Conservation (phyloP, 106 monocot species). For the Dendrobium officinale region DNA sequence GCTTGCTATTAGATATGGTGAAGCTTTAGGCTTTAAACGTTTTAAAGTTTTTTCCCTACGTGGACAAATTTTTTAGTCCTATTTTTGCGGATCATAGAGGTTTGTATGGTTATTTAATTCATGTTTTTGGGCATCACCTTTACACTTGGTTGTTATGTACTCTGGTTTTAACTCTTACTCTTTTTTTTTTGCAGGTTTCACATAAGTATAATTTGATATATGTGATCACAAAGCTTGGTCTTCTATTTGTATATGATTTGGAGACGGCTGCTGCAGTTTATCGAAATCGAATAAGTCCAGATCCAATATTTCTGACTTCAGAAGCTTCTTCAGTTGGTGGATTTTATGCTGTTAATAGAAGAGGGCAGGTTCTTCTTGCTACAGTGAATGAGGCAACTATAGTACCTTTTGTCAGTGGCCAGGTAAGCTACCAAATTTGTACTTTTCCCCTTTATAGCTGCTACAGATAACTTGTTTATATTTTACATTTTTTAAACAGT, state of each 20-base stretch:
- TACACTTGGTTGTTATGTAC: neutral
- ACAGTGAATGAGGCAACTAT: slow-evolving; percentile 97
- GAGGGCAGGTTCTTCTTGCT: slow-evolving; percentile 90
- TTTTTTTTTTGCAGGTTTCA: slow-evolving; percentile 58
- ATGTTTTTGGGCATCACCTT: neutral
- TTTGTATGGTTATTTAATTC: neutral
- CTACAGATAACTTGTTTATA: neutral
- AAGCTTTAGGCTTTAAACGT: no score
- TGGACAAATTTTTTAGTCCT: no score
- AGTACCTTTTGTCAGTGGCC: slow-evolving; percentile 91
- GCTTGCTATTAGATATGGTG: no score
- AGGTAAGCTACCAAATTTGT: slow-evolving; percentile 29
- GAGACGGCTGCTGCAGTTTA: slow-evolving; percentile 95
- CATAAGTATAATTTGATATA: slow-evolving; percentile 86
- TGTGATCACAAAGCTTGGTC: slow-evolving; percentile 96
- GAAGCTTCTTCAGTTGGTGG: slow-evolving; percentile 24
- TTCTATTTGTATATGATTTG: slow-evolving; percentile 96
- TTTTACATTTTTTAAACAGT: slow-evolving; percentile 29
- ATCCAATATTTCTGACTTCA: slow-evolving; percentile 22
- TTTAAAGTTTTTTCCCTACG: no score
- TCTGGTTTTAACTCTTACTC: neutral
- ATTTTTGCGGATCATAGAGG: neutral
- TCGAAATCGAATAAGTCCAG: slow-evolving; percentile 94
- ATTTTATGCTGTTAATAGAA: slow-evolving; percentile 92
- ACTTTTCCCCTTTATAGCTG: neutral